phyloP scores from a whole-genome alignment of 177 flowering plant genomes.

The Tripterygium wilfordii region DNA sequence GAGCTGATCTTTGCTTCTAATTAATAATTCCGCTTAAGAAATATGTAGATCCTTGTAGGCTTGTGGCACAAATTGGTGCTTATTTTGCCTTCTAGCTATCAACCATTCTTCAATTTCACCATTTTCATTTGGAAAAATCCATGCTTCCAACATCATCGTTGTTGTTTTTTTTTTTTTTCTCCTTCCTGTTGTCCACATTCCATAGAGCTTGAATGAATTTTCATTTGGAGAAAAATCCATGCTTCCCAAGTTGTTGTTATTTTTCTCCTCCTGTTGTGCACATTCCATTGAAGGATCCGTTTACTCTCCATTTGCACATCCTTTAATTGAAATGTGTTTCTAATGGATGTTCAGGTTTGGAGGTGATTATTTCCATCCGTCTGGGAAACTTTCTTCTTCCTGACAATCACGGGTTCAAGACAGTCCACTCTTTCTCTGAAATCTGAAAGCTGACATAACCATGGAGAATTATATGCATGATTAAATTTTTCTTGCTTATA shows the following conservation, averaged over 20 bases:
- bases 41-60: not conserved
- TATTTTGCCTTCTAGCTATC: too few relatives aligned
- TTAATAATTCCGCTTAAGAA: not conserved
- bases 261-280: not conserved
- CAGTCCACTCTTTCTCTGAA: slow-evolving; percentile 62
- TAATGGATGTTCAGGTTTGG: slow-evolving; percentile 54
- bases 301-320: not conserved
- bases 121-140: too few relatives aligned
- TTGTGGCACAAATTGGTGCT: too few relatives aligned
- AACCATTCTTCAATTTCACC: too few relatives aligned
- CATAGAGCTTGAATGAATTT: not conserved
- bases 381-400: slow-evolving; percentile 91
- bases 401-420: slow-evolving; percentile 75
- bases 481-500: too few relatives aligned
- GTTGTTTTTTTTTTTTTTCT: too few relatives aligned
- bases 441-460: slow-evolving; percentile 30
- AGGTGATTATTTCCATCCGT: slow-evolving; percentile 75
- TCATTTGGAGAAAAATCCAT: not conserved
- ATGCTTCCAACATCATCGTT: too few relatives aligned
- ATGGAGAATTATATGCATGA: too few relatives aligned
- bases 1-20: not conserved
- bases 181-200: not conserved
- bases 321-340: not conserved
- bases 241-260: not conserved
- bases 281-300: not conserved